phyloP scores from a whole-genome alignment of 495 filamentous ascomycete species.

The Penicillium bialowiezense region DNA sequence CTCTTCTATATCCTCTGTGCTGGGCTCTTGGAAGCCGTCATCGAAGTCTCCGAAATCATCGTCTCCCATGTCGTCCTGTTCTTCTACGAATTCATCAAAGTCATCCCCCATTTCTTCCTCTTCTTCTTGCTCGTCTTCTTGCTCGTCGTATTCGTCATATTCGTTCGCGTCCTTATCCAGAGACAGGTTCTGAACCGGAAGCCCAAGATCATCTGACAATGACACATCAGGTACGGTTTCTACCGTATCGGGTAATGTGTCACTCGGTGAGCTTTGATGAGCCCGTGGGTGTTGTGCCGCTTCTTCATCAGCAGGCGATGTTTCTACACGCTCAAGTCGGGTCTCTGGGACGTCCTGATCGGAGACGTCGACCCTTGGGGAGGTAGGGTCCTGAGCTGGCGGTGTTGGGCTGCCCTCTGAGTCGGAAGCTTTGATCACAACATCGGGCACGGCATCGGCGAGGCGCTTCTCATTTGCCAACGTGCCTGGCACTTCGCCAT shows the following conservation, averaged over 20 bases:
- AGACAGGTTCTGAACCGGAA: slow-evolving; percentile 18
- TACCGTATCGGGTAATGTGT: slow-evolving; percentile 48
- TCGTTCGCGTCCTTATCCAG: slow-evolving; percentile 25
- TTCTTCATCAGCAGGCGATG: slow-evolving; percentile 33
- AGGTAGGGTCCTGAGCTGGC: slow-evolving; percentile 16
- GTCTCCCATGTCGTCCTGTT: slow-evolving; percentile 58
- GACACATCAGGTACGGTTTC: slow-evolving; percentile 43
- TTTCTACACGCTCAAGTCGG: slow-evolving; percentile 41
- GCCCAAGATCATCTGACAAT: slow-evolving; percentile 35
- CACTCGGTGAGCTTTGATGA: slow-evolving; percentile 41
- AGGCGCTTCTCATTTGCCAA: slow-evolving; percentile 69
- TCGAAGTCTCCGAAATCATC: slow-evolving; percentile 91
- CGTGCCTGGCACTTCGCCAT: slow-evolving; percentile 88
- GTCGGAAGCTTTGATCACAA: slow-evolving; percentile 42
- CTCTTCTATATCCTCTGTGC: slow-evolving; percentile 41
- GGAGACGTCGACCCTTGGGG: slow-evolving; percentile 13
- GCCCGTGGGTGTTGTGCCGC: slow-evolving; percentile 34
- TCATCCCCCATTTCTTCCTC: slow-evolving; percentile 56
- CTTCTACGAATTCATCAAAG: slow-evolving; percentile 96
- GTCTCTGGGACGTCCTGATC: slow-evolving; percentile 43
- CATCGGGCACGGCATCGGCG: slow-evolving; percentile 82
- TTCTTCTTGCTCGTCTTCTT: slow-evolving; percentile 28
- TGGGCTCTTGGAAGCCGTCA: slow-evolving; percentile 72
- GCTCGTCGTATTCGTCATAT: slow-evolving; percentile 32
- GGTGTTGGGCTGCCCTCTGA: slow-evolving; percentile 18